A percentile compares a stretch with the other conserved stretches of the same genome.
Evolutionary conservation across 2,329 filamentous ascomycete species (phyloP).

Genomic region (Colletotrichum horii): DNA sequence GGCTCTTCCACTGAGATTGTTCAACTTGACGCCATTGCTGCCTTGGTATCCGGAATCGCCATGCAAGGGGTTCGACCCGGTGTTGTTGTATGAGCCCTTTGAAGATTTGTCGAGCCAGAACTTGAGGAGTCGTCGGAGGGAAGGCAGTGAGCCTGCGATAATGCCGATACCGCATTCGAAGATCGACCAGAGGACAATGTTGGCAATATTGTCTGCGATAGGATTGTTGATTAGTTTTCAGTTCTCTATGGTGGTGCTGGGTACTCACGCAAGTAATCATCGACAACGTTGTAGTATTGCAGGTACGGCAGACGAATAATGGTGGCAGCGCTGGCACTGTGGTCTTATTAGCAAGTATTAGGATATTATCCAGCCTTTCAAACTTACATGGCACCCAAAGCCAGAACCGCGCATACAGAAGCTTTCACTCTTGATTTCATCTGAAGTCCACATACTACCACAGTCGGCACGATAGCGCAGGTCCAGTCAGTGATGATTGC

Average conservation of each 20-base stretch:
- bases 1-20: not conserved
- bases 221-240: not conserved
- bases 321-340: not conserved
- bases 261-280: not conserved
- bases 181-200: not conserved
- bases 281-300: not conserved
- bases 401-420: rapidly evolving
- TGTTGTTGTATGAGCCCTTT: not conserved
- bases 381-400: not conserved
- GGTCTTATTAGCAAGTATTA: rapidly evolving
- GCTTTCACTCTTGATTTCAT: not conserved
- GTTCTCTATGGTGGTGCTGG: too few species aligned
- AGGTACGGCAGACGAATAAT: not conserved
- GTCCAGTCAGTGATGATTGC: not conserved
- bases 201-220: not conserved
- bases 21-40: not conserved
- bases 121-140: not conserved
- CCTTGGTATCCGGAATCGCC: not conserved
- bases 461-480: not conserved
- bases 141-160: not conserved
- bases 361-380: rapidly evolving
- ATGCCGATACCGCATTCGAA: not conserved
- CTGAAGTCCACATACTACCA: not conserved
- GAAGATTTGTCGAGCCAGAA: not conserved
- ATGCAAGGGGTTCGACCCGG: rapidly evolving